Evolutionary conservation across 352 stramenopile species (phyloP).

Genomic region (Phytopythium aichiense): DNA sequence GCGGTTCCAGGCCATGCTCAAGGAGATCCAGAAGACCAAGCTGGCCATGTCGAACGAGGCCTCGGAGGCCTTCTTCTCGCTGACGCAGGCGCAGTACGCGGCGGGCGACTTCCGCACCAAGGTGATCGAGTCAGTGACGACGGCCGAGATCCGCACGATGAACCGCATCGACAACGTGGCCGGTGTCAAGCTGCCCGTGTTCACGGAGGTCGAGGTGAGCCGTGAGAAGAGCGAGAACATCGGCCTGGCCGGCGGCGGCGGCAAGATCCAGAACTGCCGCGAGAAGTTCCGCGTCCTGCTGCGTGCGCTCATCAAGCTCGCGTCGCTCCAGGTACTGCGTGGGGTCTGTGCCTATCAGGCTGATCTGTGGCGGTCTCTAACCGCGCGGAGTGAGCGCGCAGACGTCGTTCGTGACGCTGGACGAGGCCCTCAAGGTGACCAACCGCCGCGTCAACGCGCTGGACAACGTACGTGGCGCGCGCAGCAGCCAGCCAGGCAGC

Average conservation of each 20-base stretch:
- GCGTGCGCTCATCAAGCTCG: conserved; percentile 84
- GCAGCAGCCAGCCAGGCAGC: neutral
- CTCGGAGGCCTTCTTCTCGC: conserved; percentile 95
- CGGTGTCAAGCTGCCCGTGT: conserved; percentile 98
- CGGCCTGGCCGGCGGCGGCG: conserved; percentile 94
- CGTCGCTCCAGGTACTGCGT: conserved; percentile 65
- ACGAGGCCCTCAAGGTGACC: conserved; percentile 98
- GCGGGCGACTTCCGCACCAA: conserved; percentile 97
- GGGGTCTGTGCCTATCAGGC: neutral
- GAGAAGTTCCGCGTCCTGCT: conserved; percentile 87
- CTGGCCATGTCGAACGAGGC: conserved; percentile 87
- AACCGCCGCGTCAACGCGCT: conserved; percentile 99
- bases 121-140: conserved; percentile 95
- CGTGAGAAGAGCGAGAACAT: conserved; percentile 94
- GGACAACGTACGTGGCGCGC: conserved; percentile 88
- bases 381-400: conserved; percentile 58
- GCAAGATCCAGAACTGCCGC: conserved; percentile 95
- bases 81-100: conserved; percentile 98
- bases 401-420: conserved; percentile 98
- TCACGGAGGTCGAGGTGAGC: conserved; percentile 95
- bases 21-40: conserved; percentile 88
- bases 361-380: conserved; percentile 20
- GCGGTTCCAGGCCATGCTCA: conserved; percentile 87
- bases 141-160: conserved; percentile 93
- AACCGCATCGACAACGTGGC: conserved; percentile 99